Conservation (phyloP, 1,284 basidiomycete species). For the Apiotrichum domesticum region DNA sequence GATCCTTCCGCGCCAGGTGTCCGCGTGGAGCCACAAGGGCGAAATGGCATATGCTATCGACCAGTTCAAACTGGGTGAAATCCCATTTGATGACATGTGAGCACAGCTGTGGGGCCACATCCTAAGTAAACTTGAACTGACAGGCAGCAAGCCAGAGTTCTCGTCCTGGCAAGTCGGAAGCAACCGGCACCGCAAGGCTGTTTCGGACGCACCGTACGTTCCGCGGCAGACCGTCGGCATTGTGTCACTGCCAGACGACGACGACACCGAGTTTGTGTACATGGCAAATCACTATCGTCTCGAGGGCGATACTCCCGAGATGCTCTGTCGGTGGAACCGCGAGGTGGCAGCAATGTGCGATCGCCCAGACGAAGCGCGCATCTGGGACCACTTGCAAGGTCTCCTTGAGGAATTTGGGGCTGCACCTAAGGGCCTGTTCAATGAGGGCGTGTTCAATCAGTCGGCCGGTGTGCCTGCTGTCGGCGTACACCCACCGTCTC, state of each 20-base stretch:
- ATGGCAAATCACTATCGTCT: slow-evolving; percentile 64
- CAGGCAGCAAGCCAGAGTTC: slow-evolving; percentile 53
- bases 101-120: slow-evolving; percentile 27
- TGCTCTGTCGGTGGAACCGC: slow-evolving; percentile 49
- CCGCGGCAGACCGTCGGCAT: slow-evolving; percentile 34
- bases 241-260: slow-evolving; percentile 32
- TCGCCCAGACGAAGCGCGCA: slow-evolving; percentile 58
- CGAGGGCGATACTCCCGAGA: slow-evolving; percentile 53
- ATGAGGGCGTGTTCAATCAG: slow-evolving; percentile 21
- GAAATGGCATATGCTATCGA: slow-evolving; percentile 66
- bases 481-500: slow-evolving; percentile 2
- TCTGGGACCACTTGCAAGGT: slow-evolving; percentile 62
- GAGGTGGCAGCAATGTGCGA: slow-evolving; percentile 56
- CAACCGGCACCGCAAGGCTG: slow-evolving; percentile 27
- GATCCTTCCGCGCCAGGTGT: slow-evolving; percentile 59
- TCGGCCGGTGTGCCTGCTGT: neutral
- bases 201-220: slow-evolving; percentile 42
- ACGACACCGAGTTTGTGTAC: slow-evolving; percentile 55
- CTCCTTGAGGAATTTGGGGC: slow-evolving; percentile 50
- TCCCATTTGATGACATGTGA: slow-evolving; percentile 79
- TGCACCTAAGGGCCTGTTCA: slow-evolving; percentile 10
- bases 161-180: slow-evolving; percentile 42
- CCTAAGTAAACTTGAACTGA: neutral
- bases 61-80: slow-evolving; percentile 56
- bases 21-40: slow-evolving; percentile 65